These are phyloP conservation scores for Panicum miliaceum DNA, from an alignment of 176 grass and related monocot species.

Conservation along the genomic window DNA sequence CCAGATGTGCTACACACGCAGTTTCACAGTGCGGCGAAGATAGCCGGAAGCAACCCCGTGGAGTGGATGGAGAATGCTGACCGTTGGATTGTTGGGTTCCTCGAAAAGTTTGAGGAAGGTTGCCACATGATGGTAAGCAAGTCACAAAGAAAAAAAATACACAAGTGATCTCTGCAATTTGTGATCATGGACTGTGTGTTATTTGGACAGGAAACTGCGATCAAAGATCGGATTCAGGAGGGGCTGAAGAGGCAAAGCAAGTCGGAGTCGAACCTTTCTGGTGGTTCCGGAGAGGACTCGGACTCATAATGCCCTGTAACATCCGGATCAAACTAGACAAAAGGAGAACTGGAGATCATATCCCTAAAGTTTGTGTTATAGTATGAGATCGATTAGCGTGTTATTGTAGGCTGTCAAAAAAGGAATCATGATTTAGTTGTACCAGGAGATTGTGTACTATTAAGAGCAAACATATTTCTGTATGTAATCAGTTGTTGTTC, in stretches of 20 bases:
- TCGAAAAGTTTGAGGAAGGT: constrained; percentile 91
- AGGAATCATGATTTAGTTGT: constrained; percentile 38
- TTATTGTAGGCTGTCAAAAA: constrained; percentile 33
- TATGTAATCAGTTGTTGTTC: neutral
- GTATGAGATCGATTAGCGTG: constrained; percentile 42
- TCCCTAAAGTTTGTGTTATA: constrained; percentile 16
- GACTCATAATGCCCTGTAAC: constrained; percentile 27
- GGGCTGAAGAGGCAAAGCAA: constrained; percentile 65
- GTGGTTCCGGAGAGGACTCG: constrained; percentile 25
- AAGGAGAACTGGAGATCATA: constrained; percentile 18
- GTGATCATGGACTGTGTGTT: constrained; percentile 6
- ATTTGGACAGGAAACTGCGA: constrained; percentile 58
- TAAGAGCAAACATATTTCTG: constrained; percentile 24
- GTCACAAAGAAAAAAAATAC: neutral
- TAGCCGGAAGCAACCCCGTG: constrained; percentile 67
- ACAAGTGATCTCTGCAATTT: neutral
- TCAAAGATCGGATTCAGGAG: constrained; percentile 74
- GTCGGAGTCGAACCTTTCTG: constrained; percentile 42
- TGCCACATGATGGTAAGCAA: constrained; percentile 89
- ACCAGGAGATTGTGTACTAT: constrained; percentile 29
- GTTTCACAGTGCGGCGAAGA: constrained; percentile 52
- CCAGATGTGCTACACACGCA: constrained; percentile 5
- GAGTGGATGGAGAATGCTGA: constrained; percentile 95
- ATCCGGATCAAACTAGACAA: neutral
- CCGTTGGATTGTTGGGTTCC: constrained; percentile 85